phyloP scores from a whole-genome alignment of 371 early-diverging fungal genomes.

The Mucor mucedo region DNA sequence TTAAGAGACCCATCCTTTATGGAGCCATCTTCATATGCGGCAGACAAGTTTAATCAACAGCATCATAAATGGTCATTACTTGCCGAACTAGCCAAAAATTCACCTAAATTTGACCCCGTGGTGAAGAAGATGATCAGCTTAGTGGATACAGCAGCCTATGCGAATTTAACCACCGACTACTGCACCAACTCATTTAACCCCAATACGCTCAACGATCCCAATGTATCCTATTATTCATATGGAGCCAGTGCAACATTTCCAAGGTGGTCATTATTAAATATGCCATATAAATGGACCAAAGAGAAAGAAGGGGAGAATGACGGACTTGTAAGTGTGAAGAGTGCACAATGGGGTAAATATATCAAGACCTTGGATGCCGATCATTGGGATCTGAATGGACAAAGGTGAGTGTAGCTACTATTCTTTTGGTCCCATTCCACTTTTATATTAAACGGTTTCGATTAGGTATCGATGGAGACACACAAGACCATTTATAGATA shows the following conservation, averaged over 20 bases:
- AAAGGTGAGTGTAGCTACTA: conserved; percentile 20
- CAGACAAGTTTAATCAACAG: conserved; percentile 4
- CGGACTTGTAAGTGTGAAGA: conserved; percentile 81
- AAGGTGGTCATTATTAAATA: conserved; percentile 56
- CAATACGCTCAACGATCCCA: conserved; percentile 77
- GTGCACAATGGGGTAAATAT: conserved; percentile 88
- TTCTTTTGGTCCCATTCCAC: too few species aligned
- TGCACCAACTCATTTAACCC: conserved; percentile 84
- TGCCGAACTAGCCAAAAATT: conserved; percentile 20
- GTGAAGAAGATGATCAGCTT: conserved; percentile 24
- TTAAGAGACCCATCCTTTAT: not conserved
- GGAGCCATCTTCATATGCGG: conserved; percentile 2
- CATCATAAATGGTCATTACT: conserved; percentile 16
- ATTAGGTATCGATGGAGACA: conserved; percentile 33
- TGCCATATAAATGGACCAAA: conserved; percentile 56
- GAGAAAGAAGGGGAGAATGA: conserved; percentile 78
- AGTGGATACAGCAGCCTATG: conserved; percentile 88
- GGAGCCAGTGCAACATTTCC: conserved; percentile 64
- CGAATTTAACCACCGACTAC: conserved; percentile 86
- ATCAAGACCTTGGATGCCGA: conserved; percentile 80
- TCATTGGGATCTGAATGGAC: conserved; percentile 82
- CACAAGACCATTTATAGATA: conserved; percentile 28
- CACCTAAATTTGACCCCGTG: conserved; percentile 23
- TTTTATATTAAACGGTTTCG: too few species aligned
- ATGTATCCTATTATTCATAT: conserved; percentile 82